Base-by-base conservation (phyloP, 163 green algal species). In the Prototheca cutis region DNA sequence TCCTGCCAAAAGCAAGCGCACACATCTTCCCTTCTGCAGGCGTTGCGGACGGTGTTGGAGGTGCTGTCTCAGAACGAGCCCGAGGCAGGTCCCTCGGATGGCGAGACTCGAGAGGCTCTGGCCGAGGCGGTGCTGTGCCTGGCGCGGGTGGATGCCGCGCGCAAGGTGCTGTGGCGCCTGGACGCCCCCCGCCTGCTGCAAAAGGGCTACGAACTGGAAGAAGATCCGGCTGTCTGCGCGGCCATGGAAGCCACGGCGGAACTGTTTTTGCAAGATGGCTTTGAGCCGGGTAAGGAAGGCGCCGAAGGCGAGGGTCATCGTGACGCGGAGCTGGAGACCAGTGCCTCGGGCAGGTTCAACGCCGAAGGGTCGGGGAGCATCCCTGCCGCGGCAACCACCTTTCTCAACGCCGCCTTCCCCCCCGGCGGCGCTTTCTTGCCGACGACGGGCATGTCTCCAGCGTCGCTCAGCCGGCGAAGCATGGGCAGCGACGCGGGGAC, bases 121-220 rank as follows among this genome's bases (percentile, higher is more conserved):
- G 80, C 81, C 0, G 83, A 90, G 65, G 66, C 76, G 4, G 62
- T 93, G 30, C 67, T 85, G 51, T 71, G 80, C 58, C 70, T 93
- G 55, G 80, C 77, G 25, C 59, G 66, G 4, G 62, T 58, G 24
- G 67, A 77, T 18, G 28, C 30, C 4, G 79, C 72, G 4, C 45
- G 75, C 4, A 72, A 77, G 42, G 62, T 59, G 48, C 70, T 90
- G 40, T 86, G 77, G 83, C 48, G 74, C 28, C 48, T 72, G 15
- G 65, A 80, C 31, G 83, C 79, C n/a, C 71, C 68, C 0, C 59
- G 77, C 34, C 36, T 75, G 18, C 62, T 90, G 25, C 48, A 63
- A 4, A 78, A 70, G 27, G 84, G 76, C 15, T 90, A 91, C 51
- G 83, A 90, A 66, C 33, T 67, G 36, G 83, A 91, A 58, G 72